Percentiles rank a stretch among this genome's conserved stretches.
Conservation (phyloP, 805 yeast genomes). For the Yamadazyma olivae region DNA sequence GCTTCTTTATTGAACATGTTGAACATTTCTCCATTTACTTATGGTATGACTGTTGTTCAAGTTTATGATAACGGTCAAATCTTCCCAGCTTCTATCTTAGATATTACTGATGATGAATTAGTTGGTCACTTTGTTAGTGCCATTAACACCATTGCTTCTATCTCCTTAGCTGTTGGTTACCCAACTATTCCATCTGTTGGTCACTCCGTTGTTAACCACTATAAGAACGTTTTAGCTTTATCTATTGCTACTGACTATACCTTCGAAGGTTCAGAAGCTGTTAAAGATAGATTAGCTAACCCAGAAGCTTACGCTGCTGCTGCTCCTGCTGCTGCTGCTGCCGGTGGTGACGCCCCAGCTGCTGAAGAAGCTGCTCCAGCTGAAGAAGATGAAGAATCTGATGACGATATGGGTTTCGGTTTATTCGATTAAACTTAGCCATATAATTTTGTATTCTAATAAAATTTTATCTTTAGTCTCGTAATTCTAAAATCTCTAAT, state of each 20-base stretch:
- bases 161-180: conserved; percentile 97
- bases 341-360: conserved; percentile 54
- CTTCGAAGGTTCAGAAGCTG: conserved; percentile 97
- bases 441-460: conserved; percentile 8
- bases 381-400: conserved; percentile 73
- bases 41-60: conserved; percentile 95
- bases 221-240: conserved; percentile 97
- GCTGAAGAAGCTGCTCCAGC: conserved; percentile 72
- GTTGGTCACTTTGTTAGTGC: conserved; percentile 90
- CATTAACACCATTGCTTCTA: conserved; percentile 87
- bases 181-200: conserved; percentile 99
- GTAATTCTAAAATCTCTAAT: conserved; percentile 3
- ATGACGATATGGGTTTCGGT: conserved; percentile 98
- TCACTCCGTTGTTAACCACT: conserved; percentile 97
- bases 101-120: conserved; percentile 97
- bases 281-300: conserved; percentile 99
- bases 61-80: conserved; percentile 99
- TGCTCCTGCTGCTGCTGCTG: conserved; percentile 95
- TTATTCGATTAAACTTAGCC: conserved; percentile 77
- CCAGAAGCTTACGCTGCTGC: conserved; percentile 99
- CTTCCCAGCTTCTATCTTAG: conserved; percentile 95
- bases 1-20: conserved; percentile 98
- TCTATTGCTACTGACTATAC: conserved; percentile 99
- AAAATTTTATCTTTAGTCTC: neutral
- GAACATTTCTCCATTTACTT: conserved; percentile 99